Base-by-base conservation (phyloP, 2,329 filamentous ascomycete genomes). In the Phyllosticta capitalensis region DNA sequence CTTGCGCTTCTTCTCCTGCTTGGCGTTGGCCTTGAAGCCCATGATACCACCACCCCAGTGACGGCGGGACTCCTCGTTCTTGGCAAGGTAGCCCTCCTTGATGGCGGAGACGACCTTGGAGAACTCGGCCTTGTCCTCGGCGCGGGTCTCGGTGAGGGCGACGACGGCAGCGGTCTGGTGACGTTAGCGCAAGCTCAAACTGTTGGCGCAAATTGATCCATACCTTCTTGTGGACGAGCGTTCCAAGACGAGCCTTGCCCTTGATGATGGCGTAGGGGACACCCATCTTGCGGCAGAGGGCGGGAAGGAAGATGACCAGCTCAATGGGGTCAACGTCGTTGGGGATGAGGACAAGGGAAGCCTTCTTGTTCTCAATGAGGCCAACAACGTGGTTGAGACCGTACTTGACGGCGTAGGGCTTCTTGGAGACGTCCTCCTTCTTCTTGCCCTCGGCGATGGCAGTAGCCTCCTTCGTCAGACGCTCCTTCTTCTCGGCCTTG, bases 21-120 rank as follows among this genome's bases (percentile, higher is more conserved):
- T 79, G 66, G 83, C 85, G 68, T 85, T 85, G 75, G 94, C 92
- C 90, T 99, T 99, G 76, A 87, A 83, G 74, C 94, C 86, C 92
- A 99, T 96, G 82, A 99, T 96, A 79, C 95, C 95, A 85, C 94
- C 94, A 82, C 95, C 94, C 94, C 95, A 99, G 81, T 92, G 89
- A 77, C 88, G 87, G 79, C 90, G 88, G 72, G 84, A 79, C 75
- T 91, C 88, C 81, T 97, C 92, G 78, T 89, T 89, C 86, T 95
- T 95, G 79, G 95, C 91, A 72, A 89, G 80, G 85, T 95, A 99
- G 69, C 92, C 94, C 74, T 97, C 92, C 88, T 99, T 97, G 85
- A 99, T 83, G 75, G 94, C 86, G 67, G 89, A 89, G 75, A 96
- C 81, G 76, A 99, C 87, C 86, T 99, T 99, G 79, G 90, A 88